These are phyloP conservation scores for Climacium dendroides DNA, from an alignment of 225 moss, liverwort and hornwort species.

Conservation along the genomic window DNA sequence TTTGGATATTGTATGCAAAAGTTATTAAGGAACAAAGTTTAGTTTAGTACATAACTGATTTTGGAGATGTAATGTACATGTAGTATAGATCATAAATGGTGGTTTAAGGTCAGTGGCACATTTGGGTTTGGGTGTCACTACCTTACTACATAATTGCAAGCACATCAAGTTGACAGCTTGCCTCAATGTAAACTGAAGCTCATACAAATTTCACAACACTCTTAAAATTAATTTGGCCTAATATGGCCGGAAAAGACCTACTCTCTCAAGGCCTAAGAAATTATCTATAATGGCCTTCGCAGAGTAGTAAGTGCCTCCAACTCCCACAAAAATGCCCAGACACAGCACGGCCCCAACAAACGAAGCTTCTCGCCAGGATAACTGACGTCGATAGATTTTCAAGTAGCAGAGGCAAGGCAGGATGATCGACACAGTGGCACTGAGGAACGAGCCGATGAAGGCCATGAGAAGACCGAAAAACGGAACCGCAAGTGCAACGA, in stretches of 20 bases:
- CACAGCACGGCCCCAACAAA: conserved; percentile 19
- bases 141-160: too few species aligned
- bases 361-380: conserved; percentile 12
- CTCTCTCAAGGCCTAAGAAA: conserved; percentile 4
- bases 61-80: too few species aligned
- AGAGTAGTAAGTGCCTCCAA: conserved; percentile 62
- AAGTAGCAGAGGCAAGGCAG: conserved; percentile 75
- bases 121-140: too few species aligned
- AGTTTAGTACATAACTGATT: too few species aligned
- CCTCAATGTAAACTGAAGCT: too few species aligned
- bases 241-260: neutral
- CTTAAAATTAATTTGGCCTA: too few species aligned
- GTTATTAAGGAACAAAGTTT: too few species aligned
- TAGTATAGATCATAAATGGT: too few species aligned
- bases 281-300: conserved; percentile 41
- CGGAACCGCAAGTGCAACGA: conserved; percentile 53
- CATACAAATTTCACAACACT: too few species aligned
- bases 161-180: too few species aligned
- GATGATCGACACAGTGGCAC: conserved; percentile 60
- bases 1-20: too few species aligned
- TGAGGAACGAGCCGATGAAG: conserved; percentile 80
- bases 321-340: conserved; percentile 32
- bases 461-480: conserved; percentile 92
- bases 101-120: too few species aligned
- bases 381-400: conserved; percentile 27